Evolutionary conservation across 805 yeast species (phyloP).

Genomic region (Blastobotrys mokoenaii): DNA sequence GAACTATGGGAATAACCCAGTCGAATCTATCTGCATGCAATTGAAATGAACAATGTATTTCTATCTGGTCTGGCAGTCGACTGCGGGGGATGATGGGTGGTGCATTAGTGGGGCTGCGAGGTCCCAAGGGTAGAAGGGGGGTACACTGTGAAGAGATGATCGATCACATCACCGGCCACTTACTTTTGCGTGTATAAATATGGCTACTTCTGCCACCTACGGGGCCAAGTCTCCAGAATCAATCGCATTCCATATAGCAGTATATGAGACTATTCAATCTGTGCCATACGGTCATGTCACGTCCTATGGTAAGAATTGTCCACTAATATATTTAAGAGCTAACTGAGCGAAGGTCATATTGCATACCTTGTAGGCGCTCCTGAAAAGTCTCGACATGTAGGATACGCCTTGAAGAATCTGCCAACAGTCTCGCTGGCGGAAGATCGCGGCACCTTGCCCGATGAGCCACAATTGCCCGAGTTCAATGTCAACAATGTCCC

Average conservation of each 20-base stretch:
- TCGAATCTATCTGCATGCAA: no score
- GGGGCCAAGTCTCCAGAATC: constrained; percentile 36
- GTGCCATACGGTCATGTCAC: constrained; percentile 61
- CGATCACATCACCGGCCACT: not conserved
- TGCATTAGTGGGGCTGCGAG: not conserved
- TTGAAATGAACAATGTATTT: no score
- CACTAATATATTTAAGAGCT: not conserved
- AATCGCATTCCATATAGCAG: constrained; percentile 51
- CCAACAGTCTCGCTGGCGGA: constrained; percentile 18
- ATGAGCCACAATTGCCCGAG: constrained; percentile 10
- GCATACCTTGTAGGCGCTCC: constrained; percentile 59
- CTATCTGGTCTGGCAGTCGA: no score
- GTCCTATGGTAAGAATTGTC: constrained; percentile 44
- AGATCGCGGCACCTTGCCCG: constrained; percentile 5
- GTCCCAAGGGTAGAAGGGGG: not conserved
- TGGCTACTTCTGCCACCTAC: constrained; percentile 5
- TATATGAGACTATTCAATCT: constrained; percentile 42
- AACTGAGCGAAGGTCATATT: constrained; percentile 41
- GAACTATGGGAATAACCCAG: no score
- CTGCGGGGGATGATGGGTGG: no score
- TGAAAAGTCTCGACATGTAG: constrained; percentile 64
- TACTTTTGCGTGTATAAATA: not conserved
- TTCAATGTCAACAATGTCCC: constrained; percentile 41
- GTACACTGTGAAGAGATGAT: not conserved
- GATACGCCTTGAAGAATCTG: constrained; percentile 54